Percentiles rank a stretch among this genome's conserved stretches.
Conservation (phyloP, 139 green algal species). For the Yamagishiella unicocca region DNA sequence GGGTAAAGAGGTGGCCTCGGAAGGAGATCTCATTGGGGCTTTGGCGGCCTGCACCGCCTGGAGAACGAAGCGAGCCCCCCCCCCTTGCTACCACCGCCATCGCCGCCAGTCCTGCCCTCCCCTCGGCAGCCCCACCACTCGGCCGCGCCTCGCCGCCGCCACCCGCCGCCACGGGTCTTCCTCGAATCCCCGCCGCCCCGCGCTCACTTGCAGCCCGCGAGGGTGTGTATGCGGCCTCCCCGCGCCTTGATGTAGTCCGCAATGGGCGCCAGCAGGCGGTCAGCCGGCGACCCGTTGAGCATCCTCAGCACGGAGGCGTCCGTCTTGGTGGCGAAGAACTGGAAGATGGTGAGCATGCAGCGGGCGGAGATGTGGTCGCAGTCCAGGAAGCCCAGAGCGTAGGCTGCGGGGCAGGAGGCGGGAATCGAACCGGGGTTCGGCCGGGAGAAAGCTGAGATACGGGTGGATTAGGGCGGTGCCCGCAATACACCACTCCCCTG, state of each 20-base stretch:
- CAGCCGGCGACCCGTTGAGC: constrained; percentile 93
- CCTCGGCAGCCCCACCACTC: not conserved
- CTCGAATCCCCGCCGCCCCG: too few species aligned
- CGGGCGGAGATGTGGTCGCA: constrained; percentile 96
- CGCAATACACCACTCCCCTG: too few species aligned
- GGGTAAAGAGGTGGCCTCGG: too few species aligned
- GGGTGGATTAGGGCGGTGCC: too few species aligned
- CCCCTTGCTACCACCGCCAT: too few species aligned
- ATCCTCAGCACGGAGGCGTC: constrained; percentile 95
- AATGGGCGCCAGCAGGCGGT: constrained; percentile 92
- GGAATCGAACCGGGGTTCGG: too few species aligned
- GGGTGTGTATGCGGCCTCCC: constrained; percentile 88
- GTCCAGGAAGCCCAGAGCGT: constrained; percentile 97
- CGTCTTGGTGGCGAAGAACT: constrained; percentile 99
- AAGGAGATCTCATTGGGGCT: too few species aligned
- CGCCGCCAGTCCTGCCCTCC: too few species aligned
- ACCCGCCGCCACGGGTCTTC: not conserved
- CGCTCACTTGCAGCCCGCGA: constrained; percentile 79
- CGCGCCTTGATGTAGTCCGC: constrained; percentile 88
- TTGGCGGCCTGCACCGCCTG: too few species aligned
- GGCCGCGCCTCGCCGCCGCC: too few species aligned
- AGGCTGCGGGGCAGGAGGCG: constrained; percentile 72
- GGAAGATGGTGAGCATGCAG: constrained; percentile 98
- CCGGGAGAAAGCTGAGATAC: not conserved
- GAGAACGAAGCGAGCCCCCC: too few species aligned